phyloP scores from a whole-genome alignment of 148 eudicot species.

The Bassia scoparia region DNA sequence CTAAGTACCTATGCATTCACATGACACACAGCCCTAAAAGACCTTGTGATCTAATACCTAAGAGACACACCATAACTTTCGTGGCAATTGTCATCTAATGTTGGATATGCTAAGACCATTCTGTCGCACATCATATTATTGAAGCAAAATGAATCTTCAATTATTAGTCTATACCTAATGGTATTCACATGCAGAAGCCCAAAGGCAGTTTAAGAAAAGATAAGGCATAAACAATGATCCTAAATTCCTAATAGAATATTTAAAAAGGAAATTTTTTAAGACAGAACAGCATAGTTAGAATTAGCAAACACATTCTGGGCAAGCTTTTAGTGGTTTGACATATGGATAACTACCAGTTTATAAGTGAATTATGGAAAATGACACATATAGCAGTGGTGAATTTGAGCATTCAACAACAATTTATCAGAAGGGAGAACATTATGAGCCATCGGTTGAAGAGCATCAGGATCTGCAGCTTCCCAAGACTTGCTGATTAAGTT shows the following conservation, averaged over 20 bases:
- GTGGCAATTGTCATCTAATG: not conserved
- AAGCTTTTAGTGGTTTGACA: not conserved
- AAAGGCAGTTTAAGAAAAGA: not conserved
- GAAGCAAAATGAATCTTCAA: not conserved
- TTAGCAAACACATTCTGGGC: not conserved
- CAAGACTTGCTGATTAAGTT: too few species aligned
- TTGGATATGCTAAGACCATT: not conserved
- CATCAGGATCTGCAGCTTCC: not conserved
- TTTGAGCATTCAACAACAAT: not conserved
- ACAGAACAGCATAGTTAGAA: not conserved
- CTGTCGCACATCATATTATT: not conserved
- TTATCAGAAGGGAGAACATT: not conserved
- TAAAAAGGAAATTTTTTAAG: not conserved
- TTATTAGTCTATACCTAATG: not conserved
- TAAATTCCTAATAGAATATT: too few species aligned
- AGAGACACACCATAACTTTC: not conserved
- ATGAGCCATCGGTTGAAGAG: not conserved
- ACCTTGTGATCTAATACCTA: not conserved
- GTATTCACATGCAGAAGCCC: not conserved
- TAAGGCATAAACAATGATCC: too few species aligned
- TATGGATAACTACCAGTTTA: not conserved
- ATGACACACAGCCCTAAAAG: not conserved
- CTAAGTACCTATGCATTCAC: not conserved
- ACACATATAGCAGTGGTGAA: not conserved
- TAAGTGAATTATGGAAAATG: too few species aligned